Conservation (phyloP, 805 yeast genomes). For the Priceomyces fermenticarens region DNA sequence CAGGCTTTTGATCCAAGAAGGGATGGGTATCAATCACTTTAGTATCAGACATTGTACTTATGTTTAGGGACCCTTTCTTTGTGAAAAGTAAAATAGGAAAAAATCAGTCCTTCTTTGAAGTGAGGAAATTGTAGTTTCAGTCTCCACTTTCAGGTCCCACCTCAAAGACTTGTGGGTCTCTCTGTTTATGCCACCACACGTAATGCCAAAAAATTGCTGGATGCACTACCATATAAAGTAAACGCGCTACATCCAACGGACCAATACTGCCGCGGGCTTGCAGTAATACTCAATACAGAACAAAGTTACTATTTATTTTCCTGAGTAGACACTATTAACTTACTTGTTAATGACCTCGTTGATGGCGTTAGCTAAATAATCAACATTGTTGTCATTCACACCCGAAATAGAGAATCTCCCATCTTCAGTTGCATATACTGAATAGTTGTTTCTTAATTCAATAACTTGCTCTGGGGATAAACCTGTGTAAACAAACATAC, state of each 20-base stretch:
- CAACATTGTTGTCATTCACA: slow-evolving; percentile 74
- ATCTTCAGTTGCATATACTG: slow-evolving; percentile 82
- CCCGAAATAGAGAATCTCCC: slow-evolving; percentile 94
- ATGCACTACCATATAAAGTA: no score
- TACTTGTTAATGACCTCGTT: slow-evolving; percentile 43
- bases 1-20: slow-evolving; percentile 91
- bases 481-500: slow-evolving; percentile 96
- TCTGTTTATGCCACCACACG: no score
- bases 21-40: slow-evolving; percentile 52
- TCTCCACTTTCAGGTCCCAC: no score
- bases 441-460: slow-evolving; percentile 63
- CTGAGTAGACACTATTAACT: not conserved
- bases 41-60: slow-evolving; percentile 7
- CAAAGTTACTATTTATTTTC: no score
- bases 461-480: slow-evolving; percentile 67
- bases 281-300: no score
- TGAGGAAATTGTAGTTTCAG: no score
- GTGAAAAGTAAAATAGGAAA: not conserved
- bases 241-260: no score
- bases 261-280: no score
- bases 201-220: no score
- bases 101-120: no score
- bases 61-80: not conserved
- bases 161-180: no score
- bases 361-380: slow-evolving; percentile 63